Evolutionary conservation across 257 asterid species (phyloP), one percentile per base, ranked within the genome.

Genomic region (Mentha longifolia): DNA sequence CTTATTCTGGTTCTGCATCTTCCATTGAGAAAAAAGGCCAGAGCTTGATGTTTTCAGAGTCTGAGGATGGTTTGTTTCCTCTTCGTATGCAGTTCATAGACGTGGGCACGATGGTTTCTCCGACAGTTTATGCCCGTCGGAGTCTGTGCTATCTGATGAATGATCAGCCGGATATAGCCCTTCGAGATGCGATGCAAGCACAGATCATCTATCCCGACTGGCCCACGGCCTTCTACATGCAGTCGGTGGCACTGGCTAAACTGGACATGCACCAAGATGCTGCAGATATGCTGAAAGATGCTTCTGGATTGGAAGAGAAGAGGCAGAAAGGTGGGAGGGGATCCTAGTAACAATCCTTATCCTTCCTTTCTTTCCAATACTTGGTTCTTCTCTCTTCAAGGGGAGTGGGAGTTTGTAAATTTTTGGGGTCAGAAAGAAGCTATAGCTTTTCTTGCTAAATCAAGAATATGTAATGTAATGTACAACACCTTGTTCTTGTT

Each of bases 221-320:
- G 97, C 80, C 96, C 7, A 89, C 95, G 4, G 96, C 96, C 9
- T 92, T 89, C 84, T 89, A 92, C 79, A 89, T 92, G 97, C 97
- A 92, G 80, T 86, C 96, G 5, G 96, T 82, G 68, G 96, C 97
- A 12, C 95, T 92, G 1, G 87, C 95, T 46, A 92, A 91, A 68
- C 85, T 92, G 71, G 95, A 89, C 82, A 92, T 92, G 96, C 91
- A 87, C 82, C 89, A 92, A 65, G 97, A 92, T 55, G 96, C 97
- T 37, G 90, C 92, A 19, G 97, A 92, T 73, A 92, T 92, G 97
- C 74, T 92, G 83, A 86, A 89, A 46, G 97, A 92, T 68, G 97
- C 96, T 63, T 55, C 92, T 15, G 79, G 74, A 15, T 79, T 89
- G 9, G 97, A 90, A 76, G 91, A 92, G 68, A 92, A 85, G 75